Conservation (phyloP, 192 early-diverging fungal genomes). For the Thamnidium elegans region DNA sequence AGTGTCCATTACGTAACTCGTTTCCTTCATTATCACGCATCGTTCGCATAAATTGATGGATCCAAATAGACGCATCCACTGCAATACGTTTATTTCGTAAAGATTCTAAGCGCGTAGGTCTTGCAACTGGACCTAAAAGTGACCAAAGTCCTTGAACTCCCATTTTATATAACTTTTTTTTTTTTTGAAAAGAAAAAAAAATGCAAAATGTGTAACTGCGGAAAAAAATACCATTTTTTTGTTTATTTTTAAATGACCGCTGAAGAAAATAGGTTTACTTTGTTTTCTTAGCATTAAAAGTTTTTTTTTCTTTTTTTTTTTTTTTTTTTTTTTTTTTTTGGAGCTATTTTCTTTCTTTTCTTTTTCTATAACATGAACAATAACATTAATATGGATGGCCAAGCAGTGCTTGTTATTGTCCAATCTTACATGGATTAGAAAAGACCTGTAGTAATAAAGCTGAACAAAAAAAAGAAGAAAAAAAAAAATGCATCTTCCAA, state of each 20-base stretch:
- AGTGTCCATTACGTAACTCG: constrained; percentile 75
- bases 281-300: no score
- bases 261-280: no score
- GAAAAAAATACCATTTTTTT: no score
- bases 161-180: constrained; percentile 57
- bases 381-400: no score
- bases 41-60: constrained; percentile 94
- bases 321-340: not conserved
- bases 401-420: not conserved
- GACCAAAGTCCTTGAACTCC: constrained; percentile 95
- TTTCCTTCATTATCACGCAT: constrained; percentile 90
- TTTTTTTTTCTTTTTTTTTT: not conserved
- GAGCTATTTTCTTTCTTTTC: no score
- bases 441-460: no score
- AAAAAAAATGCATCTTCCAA: not conserved
- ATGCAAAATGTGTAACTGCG: no score
- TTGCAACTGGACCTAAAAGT: constrained; percentile 74
- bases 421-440: constrained; percentile 7
- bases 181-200: no score
- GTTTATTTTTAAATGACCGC: no score
- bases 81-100: constrained; percentile 75
- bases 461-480: not conserved
- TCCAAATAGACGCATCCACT: constrained; percentile 96
- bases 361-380: not conserved
- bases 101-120: constrained; percentile 77